phyloP scores from a whole-genome alignment of 495 filamentous ascomycete species.

The Haplographium delicatum region DNA sequence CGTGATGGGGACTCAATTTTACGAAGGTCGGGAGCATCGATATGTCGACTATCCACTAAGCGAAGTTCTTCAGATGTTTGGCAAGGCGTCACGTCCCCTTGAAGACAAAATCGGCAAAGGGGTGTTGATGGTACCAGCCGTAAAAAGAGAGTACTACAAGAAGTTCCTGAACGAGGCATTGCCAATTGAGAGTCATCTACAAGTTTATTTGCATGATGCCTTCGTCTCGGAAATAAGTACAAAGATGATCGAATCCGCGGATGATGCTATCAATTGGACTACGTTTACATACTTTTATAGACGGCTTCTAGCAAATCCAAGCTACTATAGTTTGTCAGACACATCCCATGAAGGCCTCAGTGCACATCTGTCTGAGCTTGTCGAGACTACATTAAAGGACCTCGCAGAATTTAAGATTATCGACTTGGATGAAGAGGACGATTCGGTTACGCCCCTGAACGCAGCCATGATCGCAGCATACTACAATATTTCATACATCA shows the following conservation, averaged over 20 bases:
- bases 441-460: slow-evolving; percentile 82
- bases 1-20: slow-evolving; percentile 99
- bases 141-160: slow-evolving; percentile 96
- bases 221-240: slow-evolving; percentile 97
- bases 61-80: slow-evolving; percentile 99
- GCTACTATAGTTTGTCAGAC: slow-evolving; percentile 88
- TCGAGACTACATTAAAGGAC: slow-evolving; percentile 89
- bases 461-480: slow-evolving; percentile 97
- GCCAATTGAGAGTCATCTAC: slow-evolving; percentile 91
- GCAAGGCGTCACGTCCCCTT: slow-evolving; percentile 76
- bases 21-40: slow-evolving; percentile 91
- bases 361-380: slow-evolving; percentile 89
- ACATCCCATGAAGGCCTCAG: slow-evolving; percentile 90
- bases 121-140: slow-evolving; percentile 88
- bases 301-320: slow-evolving; percentile 92
- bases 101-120: slow-evolving; percentile 79
- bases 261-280: slow-evolving; percentile 97
- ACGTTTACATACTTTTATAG: slow-evolving; percentile 99
- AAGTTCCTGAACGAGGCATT: slow-evolving; percentile 97
- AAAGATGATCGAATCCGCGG: slow-evolving; percentile 85
- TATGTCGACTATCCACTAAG: slow-evolving; percentile 96
- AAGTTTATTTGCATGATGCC: slow-evolving; percentile 85
- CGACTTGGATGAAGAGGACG: slow-evolving; percentile 94
- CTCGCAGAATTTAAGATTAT: slow-evolving; percentile 92
- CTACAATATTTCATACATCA: slow-evolving; percentile 99